Evolutionary conservation across 495 filamentous ascomycete species (phyloP).

Genomic region (Neurospora cerealis): DNA sequence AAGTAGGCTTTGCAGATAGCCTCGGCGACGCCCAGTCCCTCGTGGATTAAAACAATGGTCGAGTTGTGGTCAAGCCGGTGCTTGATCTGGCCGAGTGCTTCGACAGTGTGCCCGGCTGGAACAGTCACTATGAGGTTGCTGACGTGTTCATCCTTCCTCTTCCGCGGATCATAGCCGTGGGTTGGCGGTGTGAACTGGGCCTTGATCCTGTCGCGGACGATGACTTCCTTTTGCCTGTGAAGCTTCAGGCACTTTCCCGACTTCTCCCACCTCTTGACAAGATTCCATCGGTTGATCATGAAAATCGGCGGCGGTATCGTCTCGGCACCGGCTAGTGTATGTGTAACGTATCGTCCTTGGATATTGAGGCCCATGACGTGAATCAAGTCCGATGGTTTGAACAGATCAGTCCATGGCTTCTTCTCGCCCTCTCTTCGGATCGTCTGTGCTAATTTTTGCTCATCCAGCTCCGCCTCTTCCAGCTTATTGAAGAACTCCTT

Average conservation of each 20-base stretch:
- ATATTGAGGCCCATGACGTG: constrained; percentile 43
- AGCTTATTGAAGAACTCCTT: neutral
- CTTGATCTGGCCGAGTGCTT: constrained; percentile 46
- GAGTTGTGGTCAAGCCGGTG: constrained; percentile 61
- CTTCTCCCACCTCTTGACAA: constrained; percentile 15
- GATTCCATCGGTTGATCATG: constrained; percentile 14
- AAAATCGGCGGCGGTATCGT: constrained; percentile 20
- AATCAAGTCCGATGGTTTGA: constrained; percentile 26
- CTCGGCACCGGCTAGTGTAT: constrained; percentile 31
- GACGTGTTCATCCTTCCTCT: constrained; percentile 38
- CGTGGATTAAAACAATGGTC: constrained; percentile 71
- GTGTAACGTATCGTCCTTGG: constrained; percentile 40
- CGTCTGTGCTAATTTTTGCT: neutral
- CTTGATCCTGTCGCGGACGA: constrained; percentile 8
- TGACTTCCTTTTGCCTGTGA: constrained; percentile 1
- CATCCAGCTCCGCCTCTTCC: neutral
- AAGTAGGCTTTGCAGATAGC: constrained; percentile 59
- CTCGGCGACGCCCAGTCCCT: constrained; percentile 77
- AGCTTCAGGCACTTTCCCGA: constrained; percentile 16
- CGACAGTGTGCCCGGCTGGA: constrained; percentile 44
- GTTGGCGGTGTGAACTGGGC: constrained; percentile 7
- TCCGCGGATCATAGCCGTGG: neutral
- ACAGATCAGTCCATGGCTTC: neutral
- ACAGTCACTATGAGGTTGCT: constrained; percentile 67
- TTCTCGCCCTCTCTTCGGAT: neutral